Base-by-base conservation (phyloP, 225 moss, liverwort and hornwort species). In the Lunularia cruciata region DNA sequence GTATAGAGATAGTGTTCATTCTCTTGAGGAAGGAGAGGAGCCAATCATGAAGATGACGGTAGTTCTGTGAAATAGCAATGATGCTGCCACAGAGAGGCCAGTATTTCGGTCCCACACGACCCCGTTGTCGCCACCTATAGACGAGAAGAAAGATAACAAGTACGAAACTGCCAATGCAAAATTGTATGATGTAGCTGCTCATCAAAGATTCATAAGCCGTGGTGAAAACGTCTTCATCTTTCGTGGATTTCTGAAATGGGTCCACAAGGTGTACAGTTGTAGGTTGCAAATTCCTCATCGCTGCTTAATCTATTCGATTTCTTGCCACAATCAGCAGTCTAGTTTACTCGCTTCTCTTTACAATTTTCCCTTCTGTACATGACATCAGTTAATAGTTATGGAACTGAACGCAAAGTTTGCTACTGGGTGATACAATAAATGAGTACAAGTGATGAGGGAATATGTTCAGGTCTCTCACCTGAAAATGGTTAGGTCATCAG, bases 61-160 rank as follows among this genome's bases (percentile, higher is more conserved):
- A 76, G 38, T 71, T 55, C 19, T 11, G 13, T 9, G 42, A 36
- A 53, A 53, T 0, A 39, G 42, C 63, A 2, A 55, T 15, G 22
- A 70, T 39, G 42, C 70, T 52, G 26, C 71, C 76, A 8, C 71
- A 10, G n/a, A 71, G 3, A 8, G 71, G 71, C 76, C 76, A 76
- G 5, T 51, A 15, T 23, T 60, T 60, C 9, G 76, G 76, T 6
- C 70, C 63, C 19, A 13, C 9, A 25, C 6, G 25, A 70, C 11
- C 25, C 39, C 8, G 18, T 42, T 70, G 69, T 56, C 37, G 7
- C 35, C 34, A 38, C 26, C 69, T 37, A n/a, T 63, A 63, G 25
- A 40, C 5, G 63, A 40, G 0, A 26, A 63, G 0, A 16, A 39
- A 23, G 39, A 63, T 4, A 18, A 63, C 20, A 23, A 63, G 0